phyloP scores from a whole-genome alignment of 2,329 filamentous ascomycete species.

The Botrytis pseudocinerea region DNA sequence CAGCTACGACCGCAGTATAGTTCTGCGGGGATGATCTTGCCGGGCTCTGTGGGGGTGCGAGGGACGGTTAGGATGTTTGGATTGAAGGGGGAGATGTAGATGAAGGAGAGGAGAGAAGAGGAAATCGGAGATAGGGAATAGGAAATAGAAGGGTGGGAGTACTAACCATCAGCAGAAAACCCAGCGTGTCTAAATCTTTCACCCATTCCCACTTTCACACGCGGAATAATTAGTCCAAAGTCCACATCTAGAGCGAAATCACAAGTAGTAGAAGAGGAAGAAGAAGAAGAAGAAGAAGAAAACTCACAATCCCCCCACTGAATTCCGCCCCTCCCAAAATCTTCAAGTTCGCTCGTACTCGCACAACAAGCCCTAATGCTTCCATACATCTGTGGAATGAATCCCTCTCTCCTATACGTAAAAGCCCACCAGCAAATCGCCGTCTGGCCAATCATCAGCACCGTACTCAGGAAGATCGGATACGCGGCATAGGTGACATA shows the following conservation, averaged over 20 bases:
- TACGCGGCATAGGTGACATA: constrained; percentile 30
- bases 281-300: neutral
- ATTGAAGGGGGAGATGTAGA: neutral
- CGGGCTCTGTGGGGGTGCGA: constrained; percentile 13
- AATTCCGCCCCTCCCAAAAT: constrained; percentile 27
- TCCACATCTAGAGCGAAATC: neutral
- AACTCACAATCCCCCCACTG: constrained; percentile 31
- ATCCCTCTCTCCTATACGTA: constrained; percentile 30
- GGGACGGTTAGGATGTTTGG: neutral
- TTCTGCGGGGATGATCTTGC: constrained; percentile 30
- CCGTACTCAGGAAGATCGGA: constrained; percentile 30
- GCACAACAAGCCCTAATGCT: constrained; percentile 31
- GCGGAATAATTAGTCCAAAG: neutral
- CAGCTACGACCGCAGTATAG: constrained; percentile 29
- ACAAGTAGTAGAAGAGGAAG: neutral
- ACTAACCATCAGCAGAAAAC: constrained; percentile 26
- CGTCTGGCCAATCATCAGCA: constrained; percentile 31
- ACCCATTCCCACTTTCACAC: constrained; percentile 28
- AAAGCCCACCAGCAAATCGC: constrained; percentile 32
- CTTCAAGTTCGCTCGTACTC: constrained; percentile 28
- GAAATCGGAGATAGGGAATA: too few species aligned
- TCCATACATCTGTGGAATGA: constrained; percentile 33
- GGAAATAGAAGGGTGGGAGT: too few species aligned
- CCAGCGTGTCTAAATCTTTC: constrained; percentile 30
- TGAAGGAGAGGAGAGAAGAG: too few species aligned